phyloP scores from a whole-genome alignment of 345 rosid species.

The Carallia pectinifolia region DNA sequence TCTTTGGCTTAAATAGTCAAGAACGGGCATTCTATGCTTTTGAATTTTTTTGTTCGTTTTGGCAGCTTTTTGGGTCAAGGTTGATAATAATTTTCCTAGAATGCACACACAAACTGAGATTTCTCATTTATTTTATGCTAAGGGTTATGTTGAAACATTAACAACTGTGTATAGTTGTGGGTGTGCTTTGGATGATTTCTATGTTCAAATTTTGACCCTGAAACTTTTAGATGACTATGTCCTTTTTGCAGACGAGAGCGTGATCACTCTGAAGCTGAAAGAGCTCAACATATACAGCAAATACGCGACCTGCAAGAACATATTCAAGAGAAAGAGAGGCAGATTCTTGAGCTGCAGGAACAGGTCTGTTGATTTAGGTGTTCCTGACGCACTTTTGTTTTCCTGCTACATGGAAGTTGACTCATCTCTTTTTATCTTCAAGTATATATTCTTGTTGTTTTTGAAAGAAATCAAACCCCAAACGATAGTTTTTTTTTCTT shows the following conservation, averaged over 20 bases:
- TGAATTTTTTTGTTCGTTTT: too few species aligned
- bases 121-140: too few species aligned
- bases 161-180: too few species aligned
- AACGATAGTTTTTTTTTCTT: neutral
- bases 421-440: neutral
- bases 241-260: constrained; percentile 77
- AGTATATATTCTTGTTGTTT: neutral
- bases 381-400: neutral
- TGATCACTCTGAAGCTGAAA: constrained; percentile 96
- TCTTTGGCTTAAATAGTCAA: neutral
- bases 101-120: too few species aligned
- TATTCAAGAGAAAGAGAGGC: constrained; percentile 88
- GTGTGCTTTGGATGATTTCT: too few species aligned
- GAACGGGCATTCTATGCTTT: too few species aligned
- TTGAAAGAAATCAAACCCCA: constrained; percentile 2
- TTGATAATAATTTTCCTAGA: too few species aligned
- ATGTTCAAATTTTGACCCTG: too few species aligned
- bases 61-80: too few species aligned
- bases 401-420: neutral
- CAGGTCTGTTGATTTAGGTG: constrained; percentile 50
- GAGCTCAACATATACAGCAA: constrained; percentile 73
- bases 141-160: too few species aligned
- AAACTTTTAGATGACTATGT: constrained; percentile 12
- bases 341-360: constrained; percentile 78
- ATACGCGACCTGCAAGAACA: constrained; percentile 87